phyloP scores from a whole-genome alignment of 1,284 basidiomycete genomes.

The Ustilago lituana region DNA sequence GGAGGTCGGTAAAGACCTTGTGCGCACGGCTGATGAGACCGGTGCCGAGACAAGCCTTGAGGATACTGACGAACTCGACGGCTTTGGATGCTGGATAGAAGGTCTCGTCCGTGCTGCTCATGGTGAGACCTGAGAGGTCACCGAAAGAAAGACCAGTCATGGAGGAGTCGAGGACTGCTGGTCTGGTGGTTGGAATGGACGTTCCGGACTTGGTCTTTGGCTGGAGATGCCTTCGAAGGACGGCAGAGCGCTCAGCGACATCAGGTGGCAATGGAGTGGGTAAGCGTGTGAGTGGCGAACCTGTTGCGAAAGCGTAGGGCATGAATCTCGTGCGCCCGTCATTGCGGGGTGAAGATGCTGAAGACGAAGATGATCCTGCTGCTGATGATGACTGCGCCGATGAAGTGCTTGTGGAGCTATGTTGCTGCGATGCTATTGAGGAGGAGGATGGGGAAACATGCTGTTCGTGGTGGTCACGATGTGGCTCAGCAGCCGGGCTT shows the following conservation, averaged over 20 bases:
- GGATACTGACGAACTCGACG: conserved; percentile 56
- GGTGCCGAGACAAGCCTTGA: conserved; percentile 61
- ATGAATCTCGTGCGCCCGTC: conserved; percentile 27
- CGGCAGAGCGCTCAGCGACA: conserved; percentile 30
- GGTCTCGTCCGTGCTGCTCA: conserved; percentile 48
- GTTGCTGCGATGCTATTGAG: conserved; percentile 5
- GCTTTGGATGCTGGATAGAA: conserved; percentile 54
- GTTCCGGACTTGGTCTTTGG: conserved; percentile 21
- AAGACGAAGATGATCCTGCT: conserved; percentile 7
- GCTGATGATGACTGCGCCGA: conserved; percentile 10
- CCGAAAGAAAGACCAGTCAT: conserved; percentile 35
- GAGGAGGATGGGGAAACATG: conserved; percentile 19
- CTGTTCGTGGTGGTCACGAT: conserved; percentile 29
- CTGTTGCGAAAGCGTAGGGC: conserved; percentile 36
- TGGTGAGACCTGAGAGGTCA: conserved; percentile 44
- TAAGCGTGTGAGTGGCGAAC: conserved; percentile 40
- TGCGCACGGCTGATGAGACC: conserved; percentile 60
- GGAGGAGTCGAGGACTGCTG: conserved; percentile 8
- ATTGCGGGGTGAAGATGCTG: conserved; percentile 18
- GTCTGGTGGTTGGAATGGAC: conserved; percentile 3
- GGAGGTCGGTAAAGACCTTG: conserved; percentile 59
- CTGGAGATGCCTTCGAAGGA: conserved; percentile 19
- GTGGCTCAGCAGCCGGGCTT: conserved; percentile 34
- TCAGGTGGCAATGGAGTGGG: conserved; percentile 49
- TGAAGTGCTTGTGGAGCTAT: conserved; percentile 4